phyloP scores from a whole-genome alignment of 164 flowering plant species.

The Vitis rupestris region DNA sequence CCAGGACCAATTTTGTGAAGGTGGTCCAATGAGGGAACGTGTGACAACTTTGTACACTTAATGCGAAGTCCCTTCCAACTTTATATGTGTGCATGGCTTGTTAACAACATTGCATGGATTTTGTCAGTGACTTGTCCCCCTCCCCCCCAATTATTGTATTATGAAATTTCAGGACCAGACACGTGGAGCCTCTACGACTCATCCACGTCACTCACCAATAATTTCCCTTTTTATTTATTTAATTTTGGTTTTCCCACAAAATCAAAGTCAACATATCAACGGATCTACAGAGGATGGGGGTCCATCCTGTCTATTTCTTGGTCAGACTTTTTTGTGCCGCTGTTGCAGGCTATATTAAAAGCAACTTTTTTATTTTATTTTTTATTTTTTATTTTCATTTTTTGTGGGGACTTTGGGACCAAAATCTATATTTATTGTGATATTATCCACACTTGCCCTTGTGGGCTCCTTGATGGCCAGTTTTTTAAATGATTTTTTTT shows the following conservation, averaged over 20 bases:
- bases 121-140: too few species aligned
- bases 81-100: too few species aligned
- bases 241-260: background rate
- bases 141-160: too few species aligned
- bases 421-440: background rate
- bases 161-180: background rate
- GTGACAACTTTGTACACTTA: too few species aligned
- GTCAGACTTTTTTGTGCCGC: conserved; percentile 1
- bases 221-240: background rate
- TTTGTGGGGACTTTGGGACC: background rate
- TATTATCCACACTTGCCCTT: too few species aligned
- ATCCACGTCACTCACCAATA: background rate
- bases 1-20: too few species aligned
- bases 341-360: conserved; percentile 2
- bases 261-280: background rate
- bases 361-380: background rate
- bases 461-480: too few species aligned
- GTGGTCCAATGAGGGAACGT: too few species aligned
- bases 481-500: too few species aligned
- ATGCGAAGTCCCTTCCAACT: too few species aligned
- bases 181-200: background rate
- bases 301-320: conserved; percentile 3
- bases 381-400: background rate
- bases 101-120: too few species aligned
- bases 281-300: background rate